phyloP scores from a whole-genome alignment of 2,329 filamentous ascomycete species.

The Pestalotiopsis sp. region DNA sequence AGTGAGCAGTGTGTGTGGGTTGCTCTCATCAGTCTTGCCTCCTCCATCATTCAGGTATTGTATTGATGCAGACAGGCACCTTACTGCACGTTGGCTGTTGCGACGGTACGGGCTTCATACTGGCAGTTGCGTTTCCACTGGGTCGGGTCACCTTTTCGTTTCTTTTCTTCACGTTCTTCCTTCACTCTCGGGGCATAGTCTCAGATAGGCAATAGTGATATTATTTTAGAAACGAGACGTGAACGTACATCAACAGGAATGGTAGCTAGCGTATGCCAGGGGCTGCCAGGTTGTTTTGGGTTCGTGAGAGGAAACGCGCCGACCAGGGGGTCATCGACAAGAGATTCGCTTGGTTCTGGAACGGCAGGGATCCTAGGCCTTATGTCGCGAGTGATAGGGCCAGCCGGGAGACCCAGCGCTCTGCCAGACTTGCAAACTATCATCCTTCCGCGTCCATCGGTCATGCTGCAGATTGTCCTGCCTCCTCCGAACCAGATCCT shows the following conservation, averaged over 20 bases:
- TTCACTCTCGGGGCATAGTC: neutral
- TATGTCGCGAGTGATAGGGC: neutral
- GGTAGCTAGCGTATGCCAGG: conserved; percentile 3
- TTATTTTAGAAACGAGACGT: neutral
- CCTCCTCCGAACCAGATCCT: neutral
- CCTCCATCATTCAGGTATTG: too few relatives aligned
- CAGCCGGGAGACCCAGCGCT: neutral
- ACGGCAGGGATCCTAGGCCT: neutral
- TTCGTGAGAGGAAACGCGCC: conserved; percentile 30
- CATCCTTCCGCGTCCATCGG: neutral
- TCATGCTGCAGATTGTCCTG: neutral
- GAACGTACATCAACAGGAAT: neutral
- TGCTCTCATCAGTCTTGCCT: neutral
- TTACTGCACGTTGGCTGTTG: neutral
- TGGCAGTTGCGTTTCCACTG: neutral
- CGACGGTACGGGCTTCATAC: neutral
- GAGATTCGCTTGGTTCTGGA: too few relatives aligned
- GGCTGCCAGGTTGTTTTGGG: conserved; percentile 30
- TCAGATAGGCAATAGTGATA: neutral
- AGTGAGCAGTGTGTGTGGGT: neutral
- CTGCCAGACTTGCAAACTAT: neutral
- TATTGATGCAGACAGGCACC: too few relatives aligned
- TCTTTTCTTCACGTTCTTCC: neutral
- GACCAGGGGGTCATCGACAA: too few relatives aligned
- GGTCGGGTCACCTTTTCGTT: neutral